Conservation (phyloP, 306 rosid genomes). For the Canavalia ensiformis region DNA sequence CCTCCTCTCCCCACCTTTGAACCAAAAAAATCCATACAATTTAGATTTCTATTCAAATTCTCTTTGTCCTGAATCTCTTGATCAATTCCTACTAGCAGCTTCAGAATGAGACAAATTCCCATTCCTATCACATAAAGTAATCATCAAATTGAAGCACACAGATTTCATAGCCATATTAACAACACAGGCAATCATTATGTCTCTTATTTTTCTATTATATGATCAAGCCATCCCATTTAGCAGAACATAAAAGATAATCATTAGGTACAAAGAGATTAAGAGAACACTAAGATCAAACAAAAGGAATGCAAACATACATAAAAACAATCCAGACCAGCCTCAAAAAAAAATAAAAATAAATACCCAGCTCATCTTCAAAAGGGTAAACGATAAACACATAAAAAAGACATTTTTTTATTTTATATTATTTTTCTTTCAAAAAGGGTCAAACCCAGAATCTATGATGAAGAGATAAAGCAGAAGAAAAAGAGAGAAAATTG, state of each 20-base stretch:
- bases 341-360: slow-evolving; percentile 32
- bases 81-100: slow-evolving; percentile 40
- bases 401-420: background rate
- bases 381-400: slow-evolving; percentile 13
- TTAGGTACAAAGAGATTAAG: background rate
- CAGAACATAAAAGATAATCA: background rate
- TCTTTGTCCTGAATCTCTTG: slow-evolving; percentile 4
- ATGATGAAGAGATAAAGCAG: background rate
- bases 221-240: slow-evolving; percentile 18
- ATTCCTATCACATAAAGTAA: slow-evolving; percentile 35
- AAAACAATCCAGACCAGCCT: background rate
- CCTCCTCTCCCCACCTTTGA: background rate
- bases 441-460: background rate
- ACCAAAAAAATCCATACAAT: background rate
- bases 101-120: background rate
- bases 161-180: slow-evolving; percentile 17
- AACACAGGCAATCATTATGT: background rate
- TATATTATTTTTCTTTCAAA: background rate
- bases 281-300: slow-evolving; percentile 10
- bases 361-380: slow-evolving; percentile 26
- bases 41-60: slow-evolving; percentile 22
- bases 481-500: background rate
- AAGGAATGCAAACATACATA: background rate
- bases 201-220: background rate
- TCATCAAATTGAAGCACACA: slow-evolving; percentile 39